Evolutionary conservation across 768 basidiomycete genomes (phyloP).

Genomic region (Amanita subjunquillea): DNA sequence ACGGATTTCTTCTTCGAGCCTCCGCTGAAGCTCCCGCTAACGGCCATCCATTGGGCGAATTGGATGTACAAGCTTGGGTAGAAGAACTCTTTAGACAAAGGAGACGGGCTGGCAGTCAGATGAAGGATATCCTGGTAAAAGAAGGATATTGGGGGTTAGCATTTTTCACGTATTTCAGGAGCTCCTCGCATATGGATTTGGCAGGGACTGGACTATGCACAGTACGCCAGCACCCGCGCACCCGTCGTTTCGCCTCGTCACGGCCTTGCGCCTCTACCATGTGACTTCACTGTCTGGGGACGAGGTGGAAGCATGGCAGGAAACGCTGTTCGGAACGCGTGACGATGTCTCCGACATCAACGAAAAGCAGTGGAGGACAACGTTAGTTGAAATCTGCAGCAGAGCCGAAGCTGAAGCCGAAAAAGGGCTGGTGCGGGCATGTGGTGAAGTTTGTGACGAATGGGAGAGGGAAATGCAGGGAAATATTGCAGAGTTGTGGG

Average conservation of each 20-base stretch:
- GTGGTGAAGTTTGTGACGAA: constrained; percentile 7
- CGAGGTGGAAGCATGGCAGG: constrained; percentile 27
- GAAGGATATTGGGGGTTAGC: constrained; percentile 82
- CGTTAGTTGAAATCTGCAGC: constrained; percentile 23
- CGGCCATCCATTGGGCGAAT: constrained; percentile 35
- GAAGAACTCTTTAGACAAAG: constrained; percentile 37
- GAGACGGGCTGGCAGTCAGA: constrained; percentile 28
- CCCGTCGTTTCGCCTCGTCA: constrained; percentile 74
- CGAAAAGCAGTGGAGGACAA: constrained; percentile 1
- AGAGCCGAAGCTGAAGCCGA: constrained; percentile 9
- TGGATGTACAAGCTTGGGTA: constrained; percentile 49
- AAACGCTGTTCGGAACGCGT: constrained; percentile 29
- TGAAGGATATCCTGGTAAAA: constrained; percentile 42
- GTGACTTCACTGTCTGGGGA: constrained; percentile 21
- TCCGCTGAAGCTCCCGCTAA: constrained; percentile 11
- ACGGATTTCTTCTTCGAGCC: constrained; percentile 65
- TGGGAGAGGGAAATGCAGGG: constrained; percentile 12
- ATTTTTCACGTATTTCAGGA: constrained; percentile 1
- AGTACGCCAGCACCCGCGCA: constrained; percentile 46
- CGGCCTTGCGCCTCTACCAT: constrained; percentile 59
- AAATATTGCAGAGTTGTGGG: constrained; percentile 45
- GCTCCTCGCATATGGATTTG: background rate
- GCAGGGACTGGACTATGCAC: constrained; percentile 77
- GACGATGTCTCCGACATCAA: constrained; percentile 10
- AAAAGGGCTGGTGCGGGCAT: constrained; percentile 2